These are phyloP conservation scores for Aspergillus caelatus DNA, from an alignment of 2,329 filamentous ascomycete genomes.

Conservation along the genomic window DNA sequence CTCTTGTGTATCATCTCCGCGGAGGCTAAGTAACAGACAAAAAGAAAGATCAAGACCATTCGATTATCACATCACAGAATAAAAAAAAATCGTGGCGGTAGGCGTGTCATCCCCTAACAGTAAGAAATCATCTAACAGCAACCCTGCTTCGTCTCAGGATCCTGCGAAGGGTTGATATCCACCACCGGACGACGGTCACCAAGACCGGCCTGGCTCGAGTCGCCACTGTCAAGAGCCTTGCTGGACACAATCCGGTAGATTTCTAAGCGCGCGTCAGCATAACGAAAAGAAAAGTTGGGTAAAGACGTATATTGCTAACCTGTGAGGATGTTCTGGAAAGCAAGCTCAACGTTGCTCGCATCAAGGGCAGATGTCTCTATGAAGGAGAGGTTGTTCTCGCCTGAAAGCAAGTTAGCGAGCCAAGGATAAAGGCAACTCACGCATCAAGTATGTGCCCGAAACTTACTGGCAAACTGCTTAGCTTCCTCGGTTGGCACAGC, in stretches of 20 bases:
- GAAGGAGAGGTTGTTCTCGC: slow-evolving; percentile 97
- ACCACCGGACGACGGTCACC: slow-evolving; percentile 77
- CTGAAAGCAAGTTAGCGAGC: slow-evolving; percentile 50
- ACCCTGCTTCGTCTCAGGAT: slow-evolving; percentile 70
- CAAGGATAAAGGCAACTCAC: background rate
- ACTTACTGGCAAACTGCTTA: slow-evolving; percentile 92
- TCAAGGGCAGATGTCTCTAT: slow-evolving; percentile 99
- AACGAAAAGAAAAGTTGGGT: background rate
- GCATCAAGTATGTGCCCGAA: background rate
- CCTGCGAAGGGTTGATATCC: slow-evolving; percentile 81
- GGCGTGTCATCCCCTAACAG: slow-evolving; percentile 28
- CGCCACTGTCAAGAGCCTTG: slow-evolving; percentile 92
- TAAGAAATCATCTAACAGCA: slow-evolving; percentile 41
- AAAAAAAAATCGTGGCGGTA: slow-evolving; percentile 40
- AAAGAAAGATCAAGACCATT: slow-evolving; percentile 41
- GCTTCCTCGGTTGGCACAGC: slow-evolving; percentile 97
- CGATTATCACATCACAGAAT: slow-evolving; percentile 40
- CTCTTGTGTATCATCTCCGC: slow-evolving; percentile 38
- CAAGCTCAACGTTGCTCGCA: slow-evolving; percentile 97
- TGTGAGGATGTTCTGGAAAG: slow-evolving; percentile 99
- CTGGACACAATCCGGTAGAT: slow-evolving; percentile 99
- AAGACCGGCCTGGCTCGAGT: slow-evolving; percentile 77
- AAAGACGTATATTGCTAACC: slow-evolving; percentile 48
- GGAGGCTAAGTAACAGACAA: slow-evolving; percentile 39
- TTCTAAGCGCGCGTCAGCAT: slow-evolving; percentile 59